Conservation (phyloP, 148 eudicot species). For the Rhododendron ovatum region DNA sequence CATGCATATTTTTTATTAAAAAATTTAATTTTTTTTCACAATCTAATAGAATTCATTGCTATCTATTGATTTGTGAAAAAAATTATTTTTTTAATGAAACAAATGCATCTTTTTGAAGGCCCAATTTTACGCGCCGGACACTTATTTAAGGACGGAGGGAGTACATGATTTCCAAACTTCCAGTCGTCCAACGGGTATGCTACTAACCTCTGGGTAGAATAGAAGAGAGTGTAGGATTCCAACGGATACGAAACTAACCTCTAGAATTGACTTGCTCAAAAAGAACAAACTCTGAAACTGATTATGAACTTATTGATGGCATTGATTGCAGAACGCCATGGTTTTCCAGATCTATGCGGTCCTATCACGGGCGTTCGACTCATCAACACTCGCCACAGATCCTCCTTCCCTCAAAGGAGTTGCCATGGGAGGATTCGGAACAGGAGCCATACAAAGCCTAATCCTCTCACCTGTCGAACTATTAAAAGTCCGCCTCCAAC, state of each 20-base stretch:
- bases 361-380: conserved; percentile 67
- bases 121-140: no score
- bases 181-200: not conserved
- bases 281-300: not conserved
- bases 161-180: not conserved
- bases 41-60: no score
- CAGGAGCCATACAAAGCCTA: conserved; percentile 84
- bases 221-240: no score
- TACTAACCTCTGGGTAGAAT: not conserved
- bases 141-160: no score
- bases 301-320: not conserved
- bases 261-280: not conserved
- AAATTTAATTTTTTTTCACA: no score
- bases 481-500: conserved; percentile 77
- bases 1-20: no score
- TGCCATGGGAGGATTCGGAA: conserved; percentile 69
- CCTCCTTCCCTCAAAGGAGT: conserved; percentile 86
- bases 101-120: no score
- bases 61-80: no score
- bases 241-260: not conserved
- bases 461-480: conserved; percentile 77
- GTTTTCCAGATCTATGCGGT: conserved; percentile 82
- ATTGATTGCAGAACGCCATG: conserved; percentile 82
- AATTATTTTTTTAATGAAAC: no score
- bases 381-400: conserved; percentile 27